These are phyloP conservation scores for Talaromyces pinophilus DNA, from an alignment of 2,329 filamentous ascomycete species.

Conservation along the genomic window DNA sequence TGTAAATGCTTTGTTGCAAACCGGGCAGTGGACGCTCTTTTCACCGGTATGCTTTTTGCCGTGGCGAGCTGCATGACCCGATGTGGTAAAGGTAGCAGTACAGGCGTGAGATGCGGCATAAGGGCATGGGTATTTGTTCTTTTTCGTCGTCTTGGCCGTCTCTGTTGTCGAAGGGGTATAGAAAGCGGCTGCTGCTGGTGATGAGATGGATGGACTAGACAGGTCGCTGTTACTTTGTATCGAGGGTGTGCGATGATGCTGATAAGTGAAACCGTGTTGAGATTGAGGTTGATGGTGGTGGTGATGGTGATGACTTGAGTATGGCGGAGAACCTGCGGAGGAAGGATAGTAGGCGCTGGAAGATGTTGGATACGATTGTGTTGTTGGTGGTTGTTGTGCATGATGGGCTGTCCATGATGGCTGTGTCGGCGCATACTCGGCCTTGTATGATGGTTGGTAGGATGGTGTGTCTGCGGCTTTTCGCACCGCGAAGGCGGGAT, in stretches of 20 bases:
- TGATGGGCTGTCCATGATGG: constrained; percentile 12
- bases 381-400: constrained; percentile 3
- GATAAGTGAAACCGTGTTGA: constrained; percentile 7
- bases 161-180: constrained; percentile 29
- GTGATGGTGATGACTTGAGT: constrained; percentile 6
- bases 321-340: constrained; percentile 4
- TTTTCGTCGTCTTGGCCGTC: constrained; percentile 40
- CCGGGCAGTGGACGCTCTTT: constrained; percentile 67
- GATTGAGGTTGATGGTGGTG: constrained; percentile 5
- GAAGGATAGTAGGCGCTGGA: not conserved
- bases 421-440: constrained; percentile 12
- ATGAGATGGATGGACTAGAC: constrained; percentile 18
- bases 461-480: constrained; percentile 10
- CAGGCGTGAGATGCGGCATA: constrained; percentile 62
- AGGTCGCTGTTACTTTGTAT: constrained; percentile 22
- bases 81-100: constrained; percentile 65
- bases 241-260: constrained; percentile 18
- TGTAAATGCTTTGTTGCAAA: constrained; percentile 68
- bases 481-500: constrained; percentile 25
- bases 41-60: constrained; percentile 70
- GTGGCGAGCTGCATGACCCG: constrained; percentile 66
- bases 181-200: constrained; percentile 16
- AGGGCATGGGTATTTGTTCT: constrained; percentile 67
- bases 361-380: constrained; percentile 8
- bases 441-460: constrained; percentile 12